Percentiles rank a stretch among this genome's conserved stretches.
Evolutionary conservation across 2,329 filamentous ascomycete species (phyloP).

Genomic region (Neopestalotiopsis sp.): DNA sequence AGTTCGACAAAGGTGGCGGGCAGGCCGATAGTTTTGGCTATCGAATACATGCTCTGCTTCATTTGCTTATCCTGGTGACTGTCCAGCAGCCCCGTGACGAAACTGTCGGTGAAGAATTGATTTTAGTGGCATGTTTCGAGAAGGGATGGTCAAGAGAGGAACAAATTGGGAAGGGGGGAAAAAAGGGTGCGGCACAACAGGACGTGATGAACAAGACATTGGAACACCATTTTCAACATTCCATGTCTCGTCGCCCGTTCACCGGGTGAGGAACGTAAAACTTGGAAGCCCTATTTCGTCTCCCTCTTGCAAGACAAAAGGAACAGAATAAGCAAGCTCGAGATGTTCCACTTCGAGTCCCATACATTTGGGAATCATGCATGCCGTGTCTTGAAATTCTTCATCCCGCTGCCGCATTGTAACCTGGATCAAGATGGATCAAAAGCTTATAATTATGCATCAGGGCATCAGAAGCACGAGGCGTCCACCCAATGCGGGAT

Average conservation of each 20-base stretch:
- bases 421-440: no score
- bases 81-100: slow-evolving; percentile 82
- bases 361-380: no score
- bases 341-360: neutral
- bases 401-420: no score
- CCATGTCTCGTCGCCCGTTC: neutral
- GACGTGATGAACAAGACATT: neutral
- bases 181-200: neutral
- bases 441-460: no score
- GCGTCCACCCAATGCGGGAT: neutral
- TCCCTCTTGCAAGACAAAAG: neutral
- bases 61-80: slow-evolving; percentile 70
- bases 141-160: neutral
- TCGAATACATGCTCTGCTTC: slow-evolving; percentile 76
- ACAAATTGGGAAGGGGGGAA: neutral
- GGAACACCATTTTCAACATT: neutral
- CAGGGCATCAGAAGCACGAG: no score
- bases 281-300: neutral
- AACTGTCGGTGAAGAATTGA: slow-evolving; percentile 51
- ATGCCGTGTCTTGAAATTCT: no score
- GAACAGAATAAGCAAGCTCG: neutral
- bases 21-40: slow-evolving; percentile 71
- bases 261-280: neutral
- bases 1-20: slow-evolving; percentile 86
- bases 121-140: neutral